Base-by-base conservation (phyloP, 345 rosid species). In the Populus davidiana region DNA sequence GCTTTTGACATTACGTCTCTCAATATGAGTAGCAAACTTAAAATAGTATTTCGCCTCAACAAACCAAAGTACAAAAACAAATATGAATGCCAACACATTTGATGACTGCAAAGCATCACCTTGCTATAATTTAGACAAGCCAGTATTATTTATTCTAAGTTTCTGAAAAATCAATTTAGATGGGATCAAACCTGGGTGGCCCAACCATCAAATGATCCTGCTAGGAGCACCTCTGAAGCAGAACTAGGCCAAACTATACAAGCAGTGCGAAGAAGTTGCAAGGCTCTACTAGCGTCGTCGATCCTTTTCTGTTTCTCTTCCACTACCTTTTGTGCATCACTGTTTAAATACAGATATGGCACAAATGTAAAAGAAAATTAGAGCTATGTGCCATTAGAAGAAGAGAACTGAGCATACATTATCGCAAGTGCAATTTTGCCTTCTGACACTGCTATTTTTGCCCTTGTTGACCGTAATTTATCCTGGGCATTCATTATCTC, bases 131-230 rank as follows among this genome's bases (percentile, higher is more conserved):
- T 38, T 36, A 62, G 18, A 38, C 36, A 38, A 18, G 31, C 29
- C 35, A 38, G 64, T 59, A 8, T 39, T 18, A 27, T 14, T 27
- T 52, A 23, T 14, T 8, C n/a, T 38, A 69, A 61, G 38, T 50
- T 67, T 71, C 66, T 21, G 25, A n/a, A 1, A 43, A 43, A 52
- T 8, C 54, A 78, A 41, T 62, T 69, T 49, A 69, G 64, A 72
- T 21, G 77, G 52, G 70, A 77, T 77, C 93, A 72, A 76, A 93
- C 99, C 97, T 93, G 86, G 41, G 95, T 82, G 25, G 90, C 79
- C 99, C 99, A 96, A 54, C 99, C 97, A 63, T 96, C 99, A 83
- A 88, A 96, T 14, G 99, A 93, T 74, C 99, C 98, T 47, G 91
- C 85, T 59, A 96, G 76, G 69, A 93, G 85, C 80, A 96, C 97